A percentile compares a stretch with the other conserved stretches of the same genome.
Conservation (phyloP, 192 early-diverging fungal genomes). For the Coemansia sp. region DNA sequence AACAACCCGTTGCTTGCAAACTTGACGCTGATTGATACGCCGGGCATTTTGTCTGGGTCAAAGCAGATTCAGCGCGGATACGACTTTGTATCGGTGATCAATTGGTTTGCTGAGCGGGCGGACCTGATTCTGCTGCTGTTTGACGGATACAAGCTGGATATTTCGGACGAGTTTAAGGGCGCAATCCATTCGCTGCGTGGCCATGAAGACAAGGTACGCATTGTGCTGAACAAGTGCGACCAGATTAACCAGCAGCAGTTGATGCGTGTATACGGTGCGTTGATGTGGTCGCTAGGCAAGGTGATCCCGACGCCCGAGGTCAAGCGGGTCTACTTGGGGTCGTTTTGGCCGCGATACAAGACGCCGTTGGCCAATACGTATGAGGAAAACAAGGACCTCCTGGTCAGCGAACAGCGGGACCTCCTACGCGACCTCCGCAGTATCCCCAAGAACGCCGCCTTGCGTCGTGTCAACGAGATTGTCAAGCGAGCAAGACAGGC, state of each 20-base stretch:
- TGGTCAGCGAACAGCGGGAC: conserved; percentile 73
- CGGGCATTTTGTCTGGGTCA: conserved; percentile 82
- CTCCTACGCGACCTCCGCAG: conserved; percentile 68
- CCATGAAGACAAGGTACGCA: conserved; percentile 82
- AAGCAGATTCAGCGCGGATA: conserved; percentile 83
- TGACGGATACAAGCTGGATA: conserved; percentile 88
- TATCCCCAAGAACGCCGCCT: conserved; percentile 74
- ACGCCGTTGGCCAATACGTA: conserved; percentile 61
- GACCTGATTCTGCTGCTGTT: conserved; percentile 84
- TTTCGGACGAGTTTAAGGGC: conserved; percentile 83
- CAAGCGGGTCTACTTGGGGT: conserved; percentile 77
- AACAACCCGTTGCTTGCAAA: conserved; percentile 71
- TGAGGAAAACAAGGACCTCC: conserved; percentile 66
- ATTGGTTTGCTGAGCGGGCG: conserved; percentile 84
- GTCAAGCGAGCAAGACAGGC: conserved; percentile 79
- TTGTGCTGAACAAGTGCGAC: conserved; percentile 88
- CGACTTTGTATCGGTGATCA: conserved; percentile 73
- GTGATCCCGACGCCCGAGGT: conserved; percentile 88
- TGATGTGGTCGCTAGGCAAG: conserved; percentile 92
- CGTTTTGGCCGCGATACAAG: conserved; percentile 69
- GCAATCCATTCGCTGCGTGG: conserved; percentile 73
- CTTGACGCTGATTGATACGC: conserved; percentile 87
- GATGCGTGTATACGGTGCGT: conserved; percentile 86
- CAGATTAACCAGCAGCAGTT: conserved; percentile 82
- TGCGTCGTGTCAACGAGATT: conserved; percentile 88